phyloP scores from a whole-genome alignment of 148 eudicot genomes.

The Chenopodium album region DNA sequence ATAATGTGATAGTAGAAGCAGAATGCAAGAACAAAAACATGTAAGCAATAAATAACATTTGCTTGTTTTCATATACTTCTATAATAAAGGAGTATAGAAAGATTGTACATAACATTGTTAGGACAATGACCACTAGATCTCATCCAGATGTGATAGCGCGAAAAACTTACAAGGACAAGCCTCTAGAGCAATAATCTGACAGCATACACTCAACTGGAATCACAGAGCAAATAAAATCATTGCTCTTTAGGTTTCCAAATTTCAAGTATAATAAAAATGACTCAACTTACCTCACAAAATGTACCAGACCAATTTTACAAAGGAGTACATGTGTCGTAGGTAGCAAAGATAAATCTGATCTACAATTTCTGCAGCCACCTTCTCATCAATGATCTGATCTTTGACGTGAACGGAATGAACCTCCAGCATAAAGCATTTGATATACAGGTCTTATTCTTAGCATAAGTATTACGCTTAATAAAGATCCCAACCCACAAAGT shows the following conservation, averaged over 20 bases:
- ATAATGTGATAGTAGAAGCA: not conserved
- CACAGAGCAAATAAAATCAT: too few species aligned
- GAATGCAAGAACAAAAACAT: not conserved
- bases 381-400: constrained; percentile 40
- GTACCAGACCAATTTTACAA: not conserved
- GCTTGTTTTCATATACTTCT: not conserved
- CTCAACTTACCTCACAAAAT: not conserved
- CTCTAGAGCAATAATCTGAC: constrained; percentile 1
- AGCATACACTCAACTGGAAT: not conserved
- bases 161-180: constrained; percentile 10
- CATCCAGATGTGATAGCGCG: not conserved
- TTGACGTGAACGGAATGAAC: constrained; percentile 63
- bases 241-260: not conserved
- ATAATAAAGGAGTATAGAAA: not conserved
- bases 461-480: constrained; percentile 63
- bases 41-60: not conserved
- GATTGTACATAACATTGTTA: not conserved
- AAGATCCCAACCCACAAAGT: constrained; percentile 62
- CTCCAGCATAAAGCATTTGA: constrained; percentile 86
- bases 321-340: not conserved
- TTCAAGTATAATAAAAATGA: not conserved
- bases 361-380: not conserved
- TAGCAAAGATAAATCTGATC: not conserved
- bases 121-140: not conserved
- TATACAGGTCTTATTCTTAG: constrained; percentile 78